Base-by-base conservation (phyloP, 1,139 yeast genomes). In the Saccharomycopsis hybrid region DNA sequence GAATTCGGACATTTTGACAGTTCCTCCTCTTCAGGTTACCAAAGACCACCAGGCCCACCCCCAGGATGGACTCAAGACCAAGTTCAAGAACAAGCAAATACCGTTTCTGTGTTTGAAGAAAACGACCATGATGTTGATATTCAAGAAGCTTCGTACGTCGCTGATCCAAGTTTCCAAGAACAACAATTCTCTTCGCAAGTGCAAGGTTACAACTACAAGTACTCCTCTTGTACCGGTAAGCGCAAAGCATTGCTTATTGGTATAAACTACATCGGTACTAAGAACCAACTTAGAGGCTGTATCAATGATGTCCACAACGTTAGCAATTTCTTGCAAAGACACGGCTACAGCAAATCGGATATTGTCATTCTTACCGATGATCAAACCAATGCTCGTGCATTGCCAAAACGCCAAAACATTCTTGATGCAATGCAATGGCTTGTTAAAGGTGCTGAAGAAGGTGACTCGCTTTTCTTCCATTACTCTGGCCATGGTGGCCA, bases 401-500 rank as follows among this genome's bases (percentile, higher is more conserved):
- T 85, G 18, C 97, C 97, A 18, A 82, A 90, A 5, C 73, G 78
- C 56, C 82, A 74, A 8, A 90, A 90, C 64, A 88, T 90, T 60
- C 62, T 87, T 41, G 73, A 87, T 48, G 97, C 95, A 1, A 87
- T 89, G 90, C 82, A 80, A 56, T 90, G 97, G 97, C 74, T 90
- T 30, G 95, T 86, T 28, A 71, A 71, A 43, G 90, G 76, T 56
- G 97, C 96, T 0, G 72, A 73, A 55, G 88, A 96, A n/a, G 87
- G 89, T 60, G 95, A 92, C 70, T 78, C 87, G 29, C 68, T 82
- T 54, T 83, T 89, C 57, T 82, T 89, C 74, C 96, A 89, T 65
- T 89, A 85, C 65, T 85, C 96, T 1, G 96, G 97, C 5, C 97
- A 90, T 64, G 97, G 97, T 35, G 96, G 97, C 5, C 83, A 82